phyloP scores from a whole-genome alignment of 306 rosid genomes.

The Oxytropis ochrocephala region DNA sequence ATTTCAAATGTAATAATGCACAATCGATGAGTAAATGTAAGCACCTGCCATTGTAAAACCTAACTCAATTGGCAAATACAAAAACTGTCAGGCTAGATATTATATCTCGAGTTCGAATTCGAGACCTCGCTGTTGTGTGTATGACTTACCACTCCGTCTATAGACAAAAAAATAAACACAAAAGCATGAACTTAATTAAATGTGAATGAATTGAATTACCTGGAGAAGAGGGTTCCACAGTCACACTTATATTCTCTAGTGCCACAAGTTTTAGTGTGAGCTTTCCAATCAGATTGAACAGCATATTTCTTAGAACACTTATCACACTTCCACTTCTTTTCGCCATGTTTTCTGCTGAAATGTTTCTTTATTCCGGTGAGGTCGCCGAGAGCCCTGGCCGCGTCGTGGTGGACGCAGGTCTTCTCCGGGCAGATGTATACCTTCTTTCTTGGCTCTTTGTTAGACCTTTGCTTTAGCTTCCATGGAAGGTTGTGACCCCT shows the following conservation, averaged over 20 bases:
- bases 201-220: not conserved
- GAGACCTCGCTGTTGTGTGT: too few species aligned
- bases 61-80: too few species aligned
- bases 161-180: too few species aligned
- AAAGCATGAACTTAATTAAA: too few species aligned
- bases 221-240: conserved; percentile 2
- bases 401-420: not conserved
- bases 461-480: conserved; percentile 7
- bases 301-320: conserved; percentile 8
- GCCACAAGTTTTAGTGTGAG: conserved; percentile 3
- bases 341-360: conserved; percentile 1
- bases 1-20: too few species aligned
- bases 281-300: conserved; percentile 7
- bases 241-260: conserved; percentile 10
- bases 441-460: not conserved
- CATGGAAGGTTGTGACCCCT: conserved; percentile 8
- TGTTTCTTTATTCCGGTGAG: conserved; percentile 4
- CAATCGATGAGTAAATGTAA: too few species aligned
- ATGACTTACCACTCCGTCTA: too few species aligned
- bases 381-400: not conserved
- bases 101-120: too few species aligned
- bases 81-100: too few species aligned
- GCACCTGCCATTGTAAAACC: too few species aligned
- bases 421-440: conserved; percentile 5
- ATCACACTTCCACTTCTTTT: conserved; percentile 1